A percentile compares a stretch with the other conserved stretches of the same genome.
Conservation (phyloP, 225 moss, liverwort and hornwort species). For the Polytrichum formosum region DNA sequence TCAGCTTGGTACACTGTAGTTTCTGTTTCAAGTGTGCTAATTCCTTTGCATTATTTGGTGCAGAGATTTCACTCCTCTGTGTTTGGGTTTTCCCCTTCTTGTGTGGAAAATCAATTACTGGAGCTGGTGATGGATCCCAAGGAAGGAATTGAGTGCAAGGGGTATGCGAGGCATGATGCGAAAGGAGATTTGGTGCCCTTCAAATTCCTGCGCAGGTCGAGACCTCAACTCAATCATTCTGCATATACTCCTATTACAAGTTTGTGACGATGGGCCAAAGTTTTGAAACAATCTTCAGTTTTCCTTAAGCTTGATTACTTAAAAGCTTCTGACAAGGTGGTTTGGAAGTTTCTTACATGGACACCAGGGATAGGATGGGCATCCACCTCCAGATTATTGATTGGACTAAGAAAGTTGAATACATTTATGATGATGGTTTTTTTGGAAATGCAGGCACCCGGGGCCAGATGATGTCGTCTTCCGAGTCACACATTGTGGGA, state of each 20-base stretch:
- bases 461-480: constrained; percentile 60
- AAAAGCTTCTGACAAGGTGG: no score
- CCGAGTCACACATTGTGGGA: constrained; percentile 54
- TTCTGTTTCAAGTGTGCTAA: no score
- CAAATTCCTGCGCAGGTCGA: constrained; percentile 51
- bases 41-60: no score
- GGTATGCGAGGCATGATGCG: constrained; percentile 34
- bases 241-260: not conserved
- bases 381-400: not conserved
- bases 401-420: not conserved
- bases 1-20: no score
- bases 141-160: constrained; percentile 34
- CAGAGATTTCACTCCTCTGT: no score
- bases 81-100: no score
- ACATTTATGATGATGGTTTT: not conserved
- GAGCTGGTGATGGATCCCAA: constrained; percentile 27
- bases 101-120: no score
- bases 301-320: not conserved
- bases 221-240: not conserved
- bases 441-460: constrained; percentile 32
- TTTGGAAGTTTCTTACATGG: no score
- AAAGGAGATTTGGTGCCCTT: constrained; percentile 44
- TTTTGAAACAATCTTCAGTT: not conserved
- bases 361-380: no score
- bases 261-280: not conserved